These are phyloP conservation scores for Claviceps sp. DNA, from an alignment of 2,329 filamentous ascomycete species.

Conservation along the genomic window DNA sequence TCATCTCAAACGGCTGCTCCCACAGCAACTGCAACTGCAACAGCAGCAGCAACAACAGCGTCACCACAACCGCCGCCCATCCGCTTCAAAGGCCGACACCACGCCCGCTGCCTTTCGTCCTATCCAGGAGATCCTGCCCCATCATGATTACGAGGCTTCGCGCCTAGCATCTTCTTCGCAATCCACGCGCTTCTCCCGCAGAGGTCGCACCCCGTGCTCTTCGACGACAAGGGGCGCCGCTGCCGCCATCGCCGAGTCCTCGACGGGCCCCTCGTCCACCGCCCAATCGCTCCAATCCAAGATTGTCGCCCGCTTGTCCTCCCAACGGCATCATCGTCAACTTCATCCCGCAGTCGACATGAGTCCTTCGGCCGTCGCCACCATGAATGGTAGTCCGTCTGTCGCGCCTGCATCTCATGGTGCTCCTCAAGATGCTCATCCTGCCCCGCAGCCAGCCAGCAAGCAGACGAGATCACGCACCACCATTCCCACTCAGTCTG, in stretches of 20 bases:
- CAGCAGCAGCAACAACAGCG: conserved; percentile 12
- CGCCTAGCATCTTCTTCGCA: conserved; percentile 45
- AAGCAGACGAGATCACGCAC: conserved; percentile 51
- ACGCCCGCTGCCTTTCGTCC: conserved; percentile 15
- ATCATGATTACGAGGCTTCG: conserved; percentile 61
- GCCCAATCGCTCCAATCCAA: conserved; percentile 28
- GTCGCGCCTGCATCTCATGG: conserved; percentile 33
- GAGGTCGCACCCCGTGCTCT: conserved; percentile 31
- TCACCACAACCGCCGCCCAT: conserved; percentile 25
- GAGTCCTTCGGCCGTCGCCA: conserved; percentile 35
- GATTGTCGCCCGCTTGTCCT: conserved; percentile 33
- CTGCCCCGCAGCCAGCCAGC: conserved; percentile 22
- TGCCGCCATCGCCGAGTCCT: conserved; percentile 28
- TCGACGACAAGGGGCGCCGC: conserved; percentile 36
- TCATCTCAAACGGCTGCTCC: conserved; percentile 7
- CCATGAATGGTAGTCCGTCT: conserved; percentile 36
- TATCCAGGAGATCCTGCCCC: conserved; percentile 31
- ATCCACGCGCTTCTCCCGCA: conserved; percentile 51
- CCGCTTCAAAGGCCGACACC: conserved; percentile 20
- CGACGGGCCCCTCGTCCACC: conserved; percentile 11
- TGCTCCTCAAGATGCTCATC: conserved; percentile 27
- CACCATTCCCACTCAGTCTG: conserved; percentile 78
- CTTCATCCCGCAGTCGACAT: conserved; percentile 28
- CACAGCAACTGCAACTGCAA: conserved; percentile 11
- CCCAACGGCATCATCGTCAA: conserved; percentile 20